Evolutionary conservation across 305 asterid species (phyloP).

Genomic region (Solanum hybrid): DNA sequence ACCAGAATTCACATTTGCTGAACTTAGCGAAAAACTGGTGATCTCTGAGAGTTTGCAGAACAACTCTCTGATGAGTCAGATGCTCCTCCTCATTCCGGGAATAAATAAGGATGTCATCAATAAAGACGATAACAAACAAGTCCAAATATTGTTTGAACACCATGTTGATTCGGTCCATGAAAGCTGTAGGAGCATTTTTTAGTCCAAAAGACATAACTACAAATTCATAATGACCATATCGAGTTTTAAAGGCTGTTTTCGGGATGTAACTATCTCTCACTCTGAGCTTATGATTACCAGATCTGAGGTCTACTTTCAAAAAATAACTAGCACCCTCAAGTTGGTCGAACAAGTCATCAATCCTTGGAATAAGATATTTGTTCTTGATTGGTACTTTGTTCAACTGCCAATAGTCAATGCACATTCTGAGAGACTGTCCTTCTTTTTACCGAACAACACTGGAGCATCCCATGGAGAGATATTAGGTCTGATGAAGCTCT

Average conservation of each 20-base stretch:
- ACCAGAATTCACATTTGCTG: background rate
- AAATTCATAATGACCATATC: background rate
- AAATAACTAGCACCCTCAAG: background rate
- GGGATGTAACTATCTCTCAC: background rate
- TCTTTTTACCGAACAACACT: no score
- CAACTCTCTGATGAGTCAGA: background rate
- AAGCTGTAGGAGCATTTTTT: background rate
- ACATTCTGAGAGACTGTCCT: background rate
- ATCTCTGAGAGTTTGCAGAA: background rate
- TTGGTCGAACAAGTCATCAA: background rate
- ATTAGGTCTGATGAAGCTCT: background rate
- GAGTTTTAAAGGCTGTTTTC: background rate
- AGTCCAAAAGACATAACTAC: background rate
- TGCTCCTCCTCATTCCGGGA: accelerated
- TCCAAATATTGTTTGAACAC: background rate
- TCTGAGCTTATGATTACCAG: background rate
- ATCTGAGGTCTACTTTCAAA: background rate
- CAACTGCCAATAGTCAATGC: background rate
- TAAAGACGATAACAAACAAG: background rate
- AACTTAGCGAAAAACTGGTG: background rate
- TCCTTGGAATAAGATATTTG: background rate
- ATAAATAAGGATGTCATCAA: background rate
- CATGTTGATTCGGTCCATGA: background rate
- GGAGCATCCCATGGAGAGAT: background rate
- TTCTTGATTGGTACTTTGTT: background rate